Evolutionary conservation across 371 early-diverging fungal genomes (phyloP).

Genomic region (Dinochytrium kinnereticum): DNA sequence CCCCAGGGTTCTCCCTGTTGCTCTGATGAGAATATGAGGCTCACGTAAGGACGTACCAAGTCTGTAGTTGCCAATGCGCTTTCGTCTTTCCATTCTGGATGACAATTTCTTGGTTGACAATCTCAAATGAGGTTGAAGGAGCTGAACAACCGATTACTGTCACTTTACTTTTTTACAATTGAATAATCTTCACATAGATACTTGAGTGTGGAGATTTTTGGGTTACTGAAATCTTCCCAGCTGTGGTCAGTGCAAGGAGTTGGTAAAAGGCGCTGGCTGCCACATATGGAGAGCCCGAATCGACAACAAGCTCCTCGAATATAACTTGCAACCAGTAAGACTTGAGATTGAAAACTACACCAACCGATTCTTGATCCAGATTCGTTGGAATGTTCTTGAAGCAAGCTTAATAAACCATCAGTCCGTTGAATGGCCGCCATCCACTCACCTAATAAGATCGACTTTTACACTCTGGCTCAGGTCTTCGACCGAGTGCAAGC

Average conservation of each 20-base stretch:
- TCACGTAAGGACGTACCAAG: too few species aligned
- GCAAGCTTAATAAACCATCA: too few species aligned
- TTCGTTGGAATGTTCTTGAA: too few species aligned
- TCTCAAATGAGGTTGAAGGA: too few species aligned
- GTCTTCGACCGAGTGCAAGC: neutral
- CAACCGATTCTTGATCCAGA: too few species aligned
- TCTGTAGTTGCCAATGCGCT: constrained; percentile 23
- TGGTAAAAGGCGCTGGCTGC: neutral
- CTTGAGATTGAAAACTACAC: too few species aligned
- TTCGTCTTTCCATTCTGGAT: constrained; percentile 21
- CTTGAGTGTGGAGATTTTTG: neutral
- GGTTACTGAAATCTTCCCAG: neutral
- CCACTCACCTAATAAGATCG: neutral
- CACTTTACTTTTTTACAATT: too few species aligned
- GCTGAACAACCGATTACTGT: too few species aligned
- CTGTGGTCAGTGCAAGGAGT: neutral
- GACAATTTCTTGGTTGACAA: too few species aligned
- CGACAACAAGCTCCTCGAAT: neutral
- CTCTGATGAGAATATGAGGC: too few species aligned
- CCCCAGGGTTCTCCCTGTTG: constrained; percentile 23
- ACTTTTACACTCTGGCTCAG: neutral
- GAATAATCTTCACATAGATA: neutral
- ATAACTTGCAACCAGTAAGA: too few species aligned
- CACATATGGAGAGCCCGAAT: neutral
- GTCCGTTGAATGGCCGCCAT: too few species aligned